These are phyloP conservation scores for Tylopilus sp. DNA, from an alignment of 1,284 basidiomycete genomes.

Conservation along the genomic window DNA sequence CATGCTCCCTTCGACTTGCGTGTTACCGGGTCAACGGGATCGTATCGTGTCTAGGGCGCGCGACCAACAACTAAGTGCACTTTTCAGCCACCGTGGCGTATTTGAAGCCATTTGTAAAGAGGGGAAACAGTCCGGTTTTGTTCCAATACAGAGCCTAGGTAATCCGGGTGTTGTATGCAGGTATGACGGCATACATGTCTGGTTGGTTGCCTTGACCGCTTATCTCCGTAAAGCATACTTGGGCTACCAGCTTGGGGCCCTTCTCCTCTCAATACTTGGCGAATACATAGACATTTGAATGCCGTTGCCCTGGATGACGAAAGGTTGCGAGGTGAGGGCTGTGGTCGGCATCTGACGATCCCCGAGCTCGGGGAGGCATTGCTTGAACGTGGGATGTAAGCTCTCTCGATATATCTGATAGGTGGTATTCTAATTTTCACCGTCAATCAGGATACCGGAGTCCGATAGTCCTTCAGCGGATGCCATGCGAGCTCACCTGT, in stretches of 20 bases:
- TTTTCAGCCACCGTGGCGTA: conserved; percentile 33
- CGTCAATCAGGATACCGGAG: conserved; percentile 25
- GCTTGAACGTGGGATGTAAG: conserved; percentile 74
- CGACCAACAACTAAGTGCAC: conserved; percentile 46
- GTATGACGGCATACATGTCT: conserved; percentile 34
- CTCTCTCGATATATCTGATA: not conserved
- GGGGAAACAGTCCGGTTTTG: conserved; percentile 29
- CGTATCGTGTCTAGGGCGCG: conserved; percentile 65
- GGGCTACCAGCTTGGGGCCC: conserved; percentile 59
- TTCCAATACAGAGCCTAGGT: conserved; percentile 27
- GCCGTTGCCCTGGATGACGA: conserved; percentile 60
- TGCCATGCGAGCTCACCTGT: conserved; percentile 48
- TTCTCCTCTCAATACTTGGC: conserved; percentile 48
- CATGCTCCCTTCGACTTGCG: conserved; percentile 83
- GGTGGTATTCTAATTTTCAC: not conserved
- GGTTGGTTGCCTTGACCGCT: not conserved
- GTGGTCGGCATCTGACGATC: conserved; percentile 46
- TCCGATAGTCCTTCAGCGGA: conserved; percentile 38
- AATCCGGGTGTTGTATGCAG: conserved; percentile 37
- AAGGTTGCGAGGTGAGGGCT: conserved; percentile 51
- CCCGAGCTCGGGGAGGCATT: conserved; percentile 61
- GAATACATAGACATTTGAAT: conserved; percentile 56
- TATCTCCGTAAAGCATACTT: conserved; percentile 45
- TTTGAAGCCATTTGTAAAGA: conserved; percentile 37
- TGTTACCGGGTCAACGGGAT: conserved; percentile 78